These are phyloP conservation scores for Macroventuria anomochaeta DNA, from an alignment of 2,329 filamentous ascomycete genomes.

Conservation along the genomic window DNA sequence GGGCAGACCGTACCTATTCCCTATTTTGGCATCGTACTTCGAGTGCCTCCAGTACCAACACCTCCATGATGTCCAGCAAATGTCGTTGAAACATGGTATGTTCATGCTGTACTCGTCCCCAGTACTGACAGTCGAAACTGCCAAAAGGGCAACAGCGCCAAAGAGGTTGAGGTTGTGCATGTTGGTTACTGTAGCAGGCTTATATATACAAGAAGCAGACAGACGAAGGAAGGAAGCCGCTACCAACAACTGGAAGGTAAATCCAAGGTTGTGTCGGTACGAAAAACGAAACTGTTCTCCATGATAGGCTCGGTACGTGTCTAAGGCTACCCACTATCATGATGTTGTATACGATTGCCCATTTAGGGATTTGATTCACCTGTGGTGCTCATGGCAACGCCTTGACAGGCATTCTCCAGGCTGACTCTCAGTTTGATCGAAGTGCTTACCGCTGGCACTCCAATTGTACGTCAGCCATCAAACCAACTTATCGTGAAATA, in stretches of 20 bases:
- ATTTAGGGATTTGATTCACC: not conserved
- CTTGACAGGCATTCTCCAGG: constrained; percentile 5
- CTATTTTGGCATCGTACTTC: not conserved
- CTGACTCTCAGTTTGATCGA: not conserved
- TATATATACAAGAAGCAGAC: not conserved
- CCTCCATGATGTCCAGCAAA: constrained; percentile 4
- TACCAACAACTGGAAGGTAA: not conserved
- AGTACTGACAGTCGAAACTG: not conserved
- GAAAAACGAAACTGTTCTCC: not conserved
- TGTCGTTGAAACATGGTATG: constrained; percentile 7
- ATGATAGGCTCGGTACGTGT: not conserved
- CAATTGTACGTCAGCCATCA: no score
- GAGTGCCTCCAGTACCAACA: not conserved
- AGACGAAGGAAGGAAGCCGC: no score
- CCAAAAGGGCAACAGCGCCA: not conserved
- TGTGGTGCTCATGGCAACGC: not conserved
- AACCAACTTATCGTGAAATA: no score
- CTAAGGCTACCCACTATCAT: not conserved
- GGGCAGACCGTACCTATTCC: not conserved
- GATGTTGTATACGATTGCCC: not conserved
- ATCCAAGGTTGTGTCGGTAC: not conserved
- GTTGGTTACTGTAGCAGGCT: not conserved
- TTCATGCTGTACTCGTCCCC: not conserved
- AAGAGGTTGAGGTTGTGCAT: not conserved
- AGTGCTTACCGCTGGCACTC: not conserved